phyloP scores from a whole-genome alignment of 441 rosid genomes.

The Theobroma grandiflorum region DNA sequence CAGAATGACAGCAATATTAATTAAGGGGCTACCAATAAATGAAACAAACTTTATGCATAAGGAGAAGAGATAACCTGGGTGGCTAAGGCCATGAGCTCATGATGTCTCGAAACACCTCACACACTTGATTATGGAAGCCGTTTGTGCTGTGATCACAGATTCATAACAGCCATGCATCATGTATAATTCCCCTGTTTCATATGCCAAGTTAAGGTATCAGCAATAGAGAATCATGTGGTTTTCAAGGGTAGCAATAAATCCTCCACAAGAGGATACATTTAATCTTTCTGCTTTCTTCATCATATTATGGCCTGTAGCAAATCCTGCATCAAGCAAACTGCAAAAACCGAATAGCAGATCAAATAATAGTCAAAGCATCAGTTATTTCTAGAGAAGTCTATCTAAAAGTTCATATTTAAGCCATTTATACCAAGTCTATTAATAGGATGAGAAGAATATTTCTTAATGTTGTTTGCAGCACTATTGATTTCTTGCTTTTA shows the following conservation, averaged over 20 bases:
- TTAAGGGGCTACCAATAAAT: background rate
- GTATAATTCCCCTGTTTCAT: background rate
- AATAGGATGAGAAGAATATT: background rate
- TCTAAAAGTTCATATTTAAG: slow-evolving; percentile 8
- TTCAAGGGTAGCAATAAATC: background rate
- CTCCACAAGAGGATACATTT: background rate
- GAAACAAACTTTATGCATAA: background rate
- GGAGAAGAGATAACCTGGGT: slow-evolving; percentile 2
- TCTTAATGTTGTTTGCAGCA: slow-evolving; percentile 1
- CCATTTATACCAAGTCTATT: background rate
- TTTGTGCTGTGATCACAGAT: background rate
- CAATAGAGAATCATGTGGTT: background rate
- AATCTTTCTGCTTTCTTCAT: background rate
- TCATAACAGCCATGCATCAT: background rate
- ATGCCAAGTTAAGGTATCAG: background rate
- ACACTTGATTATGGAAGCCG: background rate
- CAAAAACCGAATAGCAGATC: background rate
- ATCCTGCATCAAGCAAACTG: background rate
- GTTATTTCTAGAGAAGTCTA: background rate
- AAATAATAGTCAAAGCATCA: background rate
- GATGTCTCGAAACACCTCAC: background rate
- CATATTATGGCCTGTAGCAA: background rate
- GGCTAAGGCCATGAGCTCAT: background rate
- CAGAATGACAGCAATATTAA: background rate
- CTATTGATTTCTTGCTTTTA: slow-evolving; percentile 4